phyloP scores from a whole-genome alignment of 1,284 basidiomycete species.

The Vanrija sp. region DNA sequence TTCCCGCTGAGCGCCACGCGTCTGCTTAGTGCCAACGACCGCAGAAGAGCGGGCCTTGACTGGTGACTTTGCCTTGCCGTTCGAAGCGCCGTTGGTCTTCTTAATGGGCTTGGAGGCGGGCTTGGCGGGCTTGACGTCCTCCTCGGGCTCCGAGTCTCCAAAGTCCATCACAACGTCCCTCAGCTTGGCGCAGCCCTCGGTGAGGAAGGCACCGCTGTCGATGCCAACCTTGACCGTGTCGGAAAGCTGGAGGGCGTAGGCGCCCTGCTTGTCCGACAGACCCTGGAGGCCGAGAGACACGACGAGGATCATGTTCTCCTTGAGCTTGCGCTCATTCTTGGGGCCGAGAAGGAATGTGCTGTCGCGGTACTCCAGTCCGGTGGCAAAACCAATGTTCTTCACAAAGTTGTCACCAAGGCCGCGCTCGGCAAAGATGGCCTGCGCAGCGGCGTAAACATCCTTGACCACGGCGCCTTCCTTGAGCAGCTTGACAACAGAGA shows the following conservation, averaged over 20 bases:
- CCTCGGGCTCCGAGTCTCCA: conserved; percentile 48
- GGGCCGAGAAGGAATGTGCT: conserved; percentile 73
- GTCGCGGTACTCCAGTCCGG: conserved; percentile 92
- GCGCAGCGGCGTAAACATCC: conserved; percentile 74
- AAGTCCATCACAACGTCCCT: conserved; percentile 88
- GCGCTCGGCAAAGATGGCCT: conserved; percentile 70
- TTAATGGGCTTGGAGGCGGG: conserved; percentile 51
- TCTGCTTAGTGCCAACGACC: conserved; percentile 71
- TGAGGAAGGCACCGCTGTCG: conserved; percentile 67
- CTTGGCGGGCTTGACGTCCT: conserved; percentile 52
- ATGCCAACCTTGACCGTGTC: conserved; percentile 81
- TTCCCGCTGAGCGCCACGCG: conserved; percentile 67
- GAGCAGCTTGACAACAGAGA: conserved; percentile 69
- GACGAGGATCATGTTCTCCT: conserved; percentile 79
- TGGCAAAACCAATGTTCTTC: conserved; percentile 88
- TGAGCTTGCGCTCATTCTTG: conserved; percentile 71
- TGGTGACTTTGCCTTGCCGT: conserved; percentile 30
- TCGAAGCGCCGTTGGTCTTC: conserved; percentile 55
- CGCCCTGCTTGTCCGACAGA: conserved; percentile 63
- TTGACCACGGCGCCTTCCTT: conserved; percentile 74
- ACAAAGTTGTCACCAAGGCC: conserved; percentile 78
- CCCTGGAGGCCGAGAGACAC: conserved; percentile 80
- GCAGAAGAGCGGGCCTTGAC: conserved; percentile 26
- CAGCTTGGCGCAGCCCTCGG: conserved; percentile 73
- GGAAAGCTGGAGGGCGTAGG: conserved; percentile 82